Base-by-base conservation (phyloP, 1,284 basidiomycete species). In the Cutaneotrichosporon curvatum region DNA sequence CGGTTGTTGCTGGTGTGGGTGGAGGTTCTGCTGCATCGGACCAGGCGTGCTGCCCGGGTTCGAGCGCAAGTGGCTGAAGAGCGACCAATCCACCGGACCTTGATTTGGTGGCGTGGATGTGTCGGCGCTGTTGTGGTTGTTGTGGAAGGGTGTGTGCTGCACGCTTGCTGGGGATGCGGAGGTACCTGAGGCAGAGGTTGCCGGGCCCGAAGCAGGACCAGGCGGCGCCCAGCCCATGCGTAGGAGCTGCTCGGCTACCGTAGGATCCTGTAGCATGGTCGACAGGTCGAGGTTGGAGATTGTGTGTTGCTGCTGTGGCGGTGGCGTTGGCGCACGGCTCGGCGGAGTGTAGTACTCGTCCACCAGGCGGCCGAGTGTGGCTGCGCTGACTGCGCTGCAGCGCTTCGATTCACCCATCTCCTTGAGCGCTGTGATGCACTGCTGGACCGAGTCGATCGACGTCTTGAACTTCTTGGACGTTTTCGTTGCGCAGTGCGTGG, bases 361-460 rank as follows among this genome's bases (percentile, higher is more conserved):
- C 5, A 54, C 40, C 28, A 54, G 36, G 9, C 37, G 32, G 19
- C 40, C 40, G n/a, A 54, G 47, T 14, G 49, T 49, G 14, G 22
- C 20, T 3, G 48, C 48, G 22, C 38, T 44, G 10, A 44, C 39
- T 5, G 37, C 49, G 3, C 46, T 45, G 35, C 49, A 51, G 20
- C 48, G 42, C 39, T 48, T 49, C 22, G 51, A 45, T 33, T 50
- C 42, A 18, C 55, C 57, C 57, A 55, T 55, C 28, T 49, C 47
- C 23, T 45, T 40, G 32, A 56, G 50, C 0, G 57, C 57, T 10
- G 21, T 25, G 40, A 56, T 53, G 46, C 57, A 56, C 21, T 45
- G 33, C 30, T 53, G 44, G 3, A 57, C 52, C 18, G 25, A 37
- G n/a, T 49, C 46, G 12, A 59, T 48, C n/a, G 37, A 37, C 7